Percentiles rank a stretch among this genome's conserved stretches.
Conservation (phyloP, 345 rosid genomes). For the Salix udensis region DNA sequence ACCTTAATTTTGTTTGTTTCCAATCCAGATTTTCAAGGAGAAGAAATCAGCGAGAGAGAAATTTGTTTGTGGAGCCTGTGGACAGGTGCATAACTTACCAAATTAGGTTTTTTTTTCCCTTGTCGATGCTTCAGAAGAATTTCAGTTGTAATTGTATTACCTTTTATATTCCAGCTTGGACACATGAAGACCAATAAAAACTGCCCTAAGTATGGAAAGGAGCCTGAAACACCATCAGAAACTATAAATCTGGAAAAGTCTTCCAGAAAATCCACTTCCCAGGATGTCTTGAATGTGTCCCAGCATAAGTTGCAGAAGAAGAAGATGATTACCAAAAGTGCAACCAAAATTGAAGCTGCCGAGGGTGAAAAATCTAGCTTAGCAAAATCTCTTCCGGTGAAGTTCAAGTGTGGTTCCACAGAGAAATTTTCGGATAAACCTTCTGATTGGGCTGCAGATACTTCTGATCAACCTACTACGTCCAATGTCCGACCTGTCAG, state of each 20-base stretch:
- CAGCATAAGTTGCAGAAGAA: conserved; percentile 58
- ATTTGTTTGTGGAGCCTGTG: conserved; percentile 94
- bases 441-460: conserved; percentile 41
- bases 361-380: conserved; percentile 52
- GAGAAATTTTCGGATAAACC: conserved; percentile 52
- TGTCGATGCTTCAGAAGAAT: background rate
- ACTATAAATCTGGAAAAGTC: conserved; percentile 52
- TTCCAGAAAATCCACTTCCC: conserved; percentile 43
- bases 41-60: conserved; percentile 95
- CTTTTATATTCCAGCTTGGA: conserved; percentile 63
- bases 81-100: conserved; percentile 55
- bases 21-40: conserved; percentile 65
- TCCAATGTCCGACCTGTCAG: conserved; percentile 29
- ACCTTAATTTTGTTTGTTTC: background rate
- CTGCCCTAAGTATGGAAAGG: conserved; percentile 91
- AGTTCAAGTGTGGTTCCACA: conserved; percentile 62
- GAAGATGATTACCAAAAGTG: conserved; percentile 47
- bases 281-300: conserved; percentile 51
- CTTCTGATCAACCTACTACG: conserved; percentile 45
- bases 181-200: conserved; percentile 98
- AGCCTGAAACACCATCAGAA: conserved; percentile 58
- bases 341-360: conserved; percentile 46
- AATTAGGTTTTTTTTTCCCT: background rate
- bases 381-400: conserved; percentile 60
- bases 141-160: conserved; percentile 3